Conservation (phyloP, 371 early-diverging fungal species). For the Rhizomucor miehei region DNA sequence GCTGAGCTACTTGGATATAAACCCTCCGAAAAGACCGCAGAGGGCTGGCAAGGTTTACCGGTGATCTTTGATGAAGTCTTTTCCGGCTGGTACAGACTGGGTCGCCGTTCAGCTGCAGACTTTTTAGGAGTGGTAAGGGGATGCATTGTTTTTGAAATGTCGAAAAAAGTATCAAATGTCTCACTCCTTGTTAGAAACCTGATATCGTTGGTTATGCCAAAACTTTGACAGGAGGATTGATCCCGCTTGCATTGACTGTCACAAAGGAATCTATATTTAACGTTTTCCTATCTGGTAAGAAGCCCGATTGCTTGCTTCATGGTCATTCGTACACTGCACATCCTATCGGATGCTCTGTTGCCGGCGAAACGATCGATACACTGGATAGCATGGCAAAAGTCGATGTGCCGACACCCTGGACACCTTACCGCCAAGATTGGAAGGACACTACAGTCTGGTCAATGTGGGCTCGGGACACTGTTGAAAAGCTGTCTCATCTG, state of each 20-base stretch:
- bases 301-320: slow-evolving; percentile 74
- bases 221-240: slow-evolving; percentile 73
- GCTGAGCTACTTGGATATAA: slow-evolving; percentile 32
- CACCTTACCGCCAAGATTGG: slow-evolving; percentile 43
- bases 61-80: slow-evolving; percentile 87
- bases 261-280: slow-evolving; percentile 66
- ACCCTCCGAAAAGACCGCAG: slow-evolving; percentile 8
- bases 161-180: slow-evolving; percentile 6
- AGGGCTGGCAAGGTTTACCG: slow-evolving; percentile 61
- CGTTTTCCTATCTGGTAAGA: slow-evolving; percentile 61
- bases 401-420: slow-evolving; percentile 9
- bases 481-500: slow-evolving; percentile 53
- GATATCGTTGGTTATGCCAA: slow-evolving; percentile 84
- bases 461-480: slow-evolving; percentile 51
- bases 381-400: slow-evolving; percentile 42
- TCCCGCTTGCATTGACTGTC: slow-evolving; percentile 73
- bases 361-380: slow-evolving; percentile 55
- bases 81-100: slow-evolving; percentile 78
- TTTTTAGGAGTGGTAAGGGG: slow-evolving; percentile 62
- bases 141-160: slow-evolving; percentile 3
- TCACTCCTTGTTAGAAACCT: slow-evolving; percentile 45
- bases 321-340: slow-evolving; percentile 88
- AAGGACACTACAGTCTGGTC: slow-evolving; percentile 47
- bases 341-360: slow-evolving; percentile 80
- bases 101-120: slow-evolving; percentile 60